Evolutionary conservation across 2,329 filamentous ascomycete genomes (phyloP).

Genomic region (Teratosphaeria viscida): DNA sequence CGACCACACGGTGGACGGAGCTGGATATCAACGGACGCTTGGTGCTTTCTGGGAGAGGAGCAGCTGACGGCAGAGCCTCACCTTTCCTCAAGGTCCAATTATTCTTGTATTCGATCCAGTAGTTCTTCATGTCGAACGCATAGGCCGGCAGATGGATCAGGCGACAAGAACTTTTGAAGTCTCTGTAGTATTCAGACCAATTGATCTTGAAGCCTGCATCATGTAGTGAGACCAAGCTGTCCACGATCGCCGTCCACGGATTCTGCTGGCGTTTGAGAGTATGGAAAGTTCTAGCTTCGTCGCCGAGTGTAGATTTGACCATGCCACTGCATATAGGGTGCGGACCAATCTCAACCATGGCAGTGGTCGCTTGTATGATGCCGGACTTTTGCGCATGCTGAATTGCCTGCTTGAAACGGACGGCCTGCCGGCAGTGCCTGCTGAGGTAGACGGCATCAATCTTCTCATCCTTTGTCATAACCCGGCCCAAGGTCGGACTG

Average conservation of each 20-base stretch:
- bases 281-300: background rate
- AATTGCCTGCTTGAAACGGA: constrained; percentile 25
- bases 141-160: constrained; percentile 44
- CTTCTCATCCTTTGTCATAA: constrained; percentile 12
- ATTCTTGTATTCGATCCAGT: constrained; percentile 28
- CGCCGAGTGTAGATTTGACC: constrained; percentile 1
- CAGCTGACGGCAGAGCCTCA: background rate
- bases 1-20: background rate
- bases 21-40: background rate
- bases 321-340: constrained; percentile 5
- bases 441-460: constrained; percentile 15
- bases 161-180: constrained; percentile 35
- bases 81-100: constrained; percentile 24
- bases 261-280: constrained; percentile 9
- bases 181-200: constrained; percentile 52
- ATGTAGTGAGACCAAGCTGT: constrained; percentile 42
- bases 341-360: constrained; percentile 9
- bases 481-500: constrained; percentile 17
- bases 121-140: constrained; percentile 24
- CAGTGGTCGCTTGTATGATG: constrained; percentile 1
- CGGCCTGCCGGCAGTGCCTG: constrained; percentile 28
- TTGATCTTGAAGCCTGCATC: constrained; percentile 43
- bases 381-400: constrained; percentile 7
- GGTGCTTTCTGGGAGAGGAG: background rate
- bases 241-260: constrained; percentile 41